A percentile compares a stretch with the other conserved stretches of the same genome.
Evolutionary conservation across 805 yeast species (phyloP).

Genomic region (Schwanniomyces sp.): DNA sequence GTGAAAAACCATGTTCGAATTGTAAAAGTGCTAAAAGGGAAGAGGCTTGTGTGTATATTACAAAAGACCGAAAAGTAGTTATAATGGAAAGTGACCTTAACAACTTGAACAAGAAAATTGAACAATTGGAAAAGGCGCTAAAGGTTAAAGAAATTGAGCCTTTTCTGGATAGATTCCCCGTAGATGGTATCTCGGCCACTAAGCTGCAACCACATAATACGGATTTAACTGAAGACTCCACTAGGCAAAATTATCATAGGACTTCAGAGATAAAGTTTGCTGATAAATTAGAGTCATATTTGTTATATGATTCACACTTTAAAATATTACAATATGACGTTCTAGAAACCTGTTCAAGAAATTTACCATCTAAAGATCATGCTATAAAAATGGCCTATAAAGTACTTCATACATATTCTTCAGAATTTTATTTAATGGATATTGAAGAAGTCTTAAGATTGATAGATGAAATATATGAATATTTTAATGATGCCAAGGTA

Average conservation of each 20-base stretch:
- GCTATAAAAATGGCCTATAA: slow-evolving; percentile 21
- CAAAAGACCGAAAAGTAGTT: slow-evolving; percentile 40
- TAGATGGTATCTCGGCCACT: too few relatives aligned
- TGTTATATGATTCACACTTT: slow-evolving; percentile 26
- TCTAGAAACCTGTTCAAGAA: slow-evolving; percentile 14
- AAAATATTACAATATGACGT: slow-evolving; percentile 23
- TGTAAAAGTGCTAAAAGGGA: slow-evolving; percentile 33
- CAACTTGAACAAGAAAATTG: slow-evolving; percentile 30
- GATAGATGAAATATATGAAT: slow-evolving; percentile 13
- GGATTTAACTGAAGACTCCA: neutral
- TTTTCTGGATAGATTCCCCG: neutral
- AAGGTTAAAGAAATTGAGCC: neutral
- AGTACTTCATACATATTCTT: slow-evolving; percentile 29
- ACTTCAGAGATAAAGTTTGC: neutral
- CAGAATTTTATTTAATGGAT: slow-evolving; percentile 37
- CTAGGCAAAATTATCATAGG: neutral
- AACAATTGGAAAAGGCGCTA: slow-evolving; percentile 21
- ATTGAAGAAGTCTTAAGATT: slow-evolving; percentile 13
- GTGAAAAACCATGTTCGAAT: slow-evolving; percentile 42
- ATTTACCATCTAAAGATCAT: slow-evolving; percentile 24
- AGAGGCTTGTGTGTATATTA: slow-evolving; percentile 34
- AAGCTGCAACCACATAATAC: neutral
- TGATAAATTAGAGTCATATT: slow-evolving; percentile 19
- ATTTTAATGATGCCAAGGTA: slow-evolving; percentile 3
- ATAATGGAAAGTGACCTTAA: slow-evolving; percentile 43